Base-by-base conservation (phyloP, 2,329 filamentous ascomycete species). In the Colletotrichum trifolii region DNA sequence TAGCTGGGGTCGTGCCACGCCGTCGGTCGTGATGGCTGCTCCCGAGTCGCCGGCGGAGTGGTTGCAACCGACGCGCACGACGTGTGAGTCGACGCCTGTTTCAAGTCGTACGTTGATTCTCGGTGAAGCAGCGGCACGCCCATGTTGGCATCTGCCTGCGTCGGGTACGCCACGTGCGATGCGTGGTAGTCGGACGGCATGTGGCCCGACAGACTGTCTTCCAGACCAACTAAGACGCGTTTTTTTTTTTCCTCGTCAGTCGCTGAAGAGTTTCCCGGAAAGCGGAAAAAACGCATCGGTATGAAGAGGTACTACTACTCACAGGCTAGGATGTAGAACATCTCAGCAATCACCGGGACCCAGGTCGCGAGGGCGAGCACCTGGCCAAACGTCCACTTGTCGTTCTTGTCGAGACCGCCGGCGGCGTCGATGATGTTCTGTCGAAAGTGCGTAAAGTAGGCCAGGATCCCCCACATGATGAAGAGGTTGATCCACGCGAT, bases 381-480 rank as follows among this genome's bases (percentile, higher is more conserved):
- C 64, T 77, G 74, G 0, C 73, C 71, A 52, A 76, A 76, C 4
- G 70, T 74, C 73, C 74, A 76, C 25, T 65, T 59, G 1, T 62
- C 69, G 35, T 74, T 68, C 36, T 67, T 55, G 52, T 73, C 69
- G 8, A 66, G 45, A 9, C 54, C 39, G 12, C 68, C 68, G 12
- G 72, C 65, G 0, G 39, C 13, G 2, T 56, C 9, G 17, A 68
- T 53, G 6, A 73, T 61, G 3, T 45, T 47, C 35, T 52, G 42
- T 8, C 74, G 64, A 59, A 75, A 75, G 5, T 49, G 48, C 1
- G 71, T 67, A 46, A 74, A 76, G 5, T 73, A 57, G 13, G 46
- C 70, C 11, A 76, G 55, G 36, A 74, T 70, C 3, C 66, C 55
- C 74, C 75, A 76, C 68, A 74, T 74, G 34, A 71, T 12, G 12